Conservation (phyloP, 1,139 yeast species). For the Arxiozyma bovina region DNA sequence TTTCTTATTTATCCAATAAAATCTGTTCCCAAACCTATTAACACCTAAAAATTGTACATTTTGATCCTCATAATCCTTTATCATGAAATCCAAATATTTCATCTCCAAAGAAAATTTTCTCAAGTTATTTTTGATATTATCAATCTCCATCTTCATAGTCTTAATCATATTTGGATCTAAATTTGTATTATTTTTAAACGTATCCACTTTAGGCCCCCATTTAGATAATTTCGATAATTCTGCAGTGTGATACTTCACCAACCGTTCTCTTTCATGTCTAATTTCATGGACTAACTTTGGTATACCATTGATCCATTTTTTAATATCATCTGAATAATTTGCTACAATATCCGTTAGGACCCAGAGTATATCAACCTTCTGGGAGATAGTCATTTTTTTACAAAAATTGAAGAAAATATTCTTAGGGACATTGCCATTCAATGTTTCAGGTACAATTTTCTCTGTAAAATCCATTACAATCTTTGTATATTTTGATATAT, state of each 20-base stretch:
- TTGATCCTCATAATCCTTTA: not conserved
- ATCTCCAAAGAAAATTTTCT: not conserved
- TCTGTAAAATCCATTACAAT: slow-evolving; percentile 19
- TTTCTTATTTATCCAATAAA: slow-evolving; percentile 99
- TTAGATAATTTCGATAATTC: slow-evolving; percentile 8
- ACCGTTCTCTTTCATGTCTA: slow-evolving; percentile 25
- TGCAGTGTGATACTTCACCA: slow-evolving; percentile 8
- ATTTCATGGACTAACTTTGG: slow-evolving; percentile 26
- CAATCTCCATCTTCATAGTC: not conserved
- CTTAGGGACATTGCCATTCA: slow-evolving; percentile 5
- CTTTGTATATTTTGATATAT: slow-evolving; percentile 23
- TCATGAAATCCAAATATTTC: not conserved
- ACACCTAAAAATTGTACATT: slow-evolving; percentile 56
- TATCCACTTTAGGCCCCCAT: slow-evolving; percentile 6
- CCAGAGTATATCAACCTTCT: slow-evolving; percentile 25
- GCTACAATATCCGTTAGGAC: slow-evolving; percentile 23
- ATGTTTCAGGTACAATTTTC: slow-evolving; percentile 20
- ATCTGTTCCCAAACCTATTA: slow-evolving; percentile 47
- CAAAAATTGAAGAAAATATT: slow-evolving; percentile 18
- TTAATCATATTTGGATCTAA: not conserved
- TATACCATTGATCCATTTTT: slow-evolving; percentile 22
- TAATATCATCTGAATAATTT: slow-evolving; percentile 25
- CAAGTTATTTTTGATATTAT: not conserved
- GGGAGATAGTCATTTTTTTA: slow-evolving; percentile 19
- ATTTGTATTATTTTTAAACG: not conserved